Evolutionary conservation across 2,329 filamentous ascomycete species (phyloP), one percentile per base, ranked within the genome.

Genomic region (Claviceps sp.): DNA sequence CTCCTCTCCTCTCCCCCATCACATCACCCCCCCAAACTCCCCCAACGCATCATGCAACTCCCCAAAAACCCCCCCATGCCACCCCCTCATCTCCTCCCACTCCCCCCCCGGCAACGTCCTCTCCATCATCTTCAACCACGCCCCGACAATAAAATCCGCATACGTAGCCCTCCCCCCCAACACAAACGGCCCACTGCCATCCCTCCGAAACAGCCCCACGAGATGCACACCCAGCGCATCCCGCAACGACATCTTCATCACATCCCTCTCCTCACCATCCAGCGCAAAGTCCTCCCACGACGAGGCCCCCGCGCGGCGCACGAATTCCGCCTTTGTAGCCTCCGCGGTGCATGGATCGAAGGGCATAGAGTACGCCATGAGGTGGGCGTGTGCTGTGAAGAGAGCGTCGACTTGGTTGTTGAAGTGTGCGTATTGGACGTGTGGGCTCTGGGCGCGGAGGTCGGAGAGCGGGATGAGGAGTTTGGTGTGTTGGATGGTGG

Each of bases 71-170:
- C 76, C 75, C 1, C 56, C 67, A 58, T 80, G 71, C 74, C 77
- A 81, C 0, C 60, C 56, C 47, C 58, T 65, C 11, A 76, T 54
- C 50, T 69, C 63, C 54, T 72, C 58, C 75, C 74, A 80, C 53
- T 80, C 76, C 2, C 58, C 54, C 51, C 57, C 50, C 0, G 70
- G 70, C 51, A 80, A 59, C 26, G 65, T 68, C 13, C 42, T 60
- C 4, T 57, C 55, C 51, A 71, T 57, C 71, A 78, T 75, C 5
- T 68, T 65, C 60, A 81, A 52, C 78, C 78, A 82, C 0, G 65
- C 75, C 1, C 77, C 78, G 1, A 82, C 71, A 37, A 81, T 77
- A 1, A 80, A 58, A 58, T 82, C 78, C 1, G 75, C 77, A 65
- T 81, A 80, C 46, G 59, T 72, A 1, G 69, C 66, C 59, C 56